Evolutionary conservation across 176 grass and related monocot genomes (phyloP).

Genomic region (Carex kokanica): DNA sequence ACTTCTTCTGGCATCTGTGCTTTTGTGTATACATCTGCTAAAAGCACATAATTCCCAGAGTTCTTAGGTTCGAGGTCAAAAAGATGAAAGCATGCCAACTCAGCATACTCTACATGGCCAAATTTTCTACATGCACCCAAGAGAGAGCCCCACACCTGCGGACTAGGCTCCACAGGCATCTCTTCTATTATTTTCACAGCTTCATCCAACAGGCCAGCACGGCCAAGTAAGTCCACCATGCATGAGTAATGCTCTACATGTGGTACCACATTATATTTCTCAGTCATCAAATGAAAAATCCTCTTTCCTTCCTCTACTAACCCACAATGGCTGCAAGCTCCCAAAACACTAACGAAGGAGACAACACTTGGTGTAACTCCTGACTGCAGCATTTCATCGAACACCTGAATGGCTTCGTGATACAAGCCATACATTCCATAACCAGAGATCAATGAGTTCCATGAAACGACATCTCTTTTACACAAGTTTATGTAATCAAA

Average conservation of each 20-base stretch:
- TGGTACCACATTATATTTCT: slow-evolving; percentile 31
- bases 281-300: slow-evolving; percentile 47
- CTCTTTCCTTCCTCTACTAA: slow-evolving; percentile 73
- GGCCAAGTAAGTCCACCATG: slow-evolving; percentile 49
- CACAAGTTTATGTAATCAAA: slow-evolving; percentile 26
- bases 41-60: slow-evolving; percentile 88
- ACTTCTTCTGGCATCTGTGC: slow-evolving; percentile 61
- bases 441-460: slow-evolving; percentile 47
- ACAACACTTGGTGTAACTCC: slow-evolving; percentile 50
- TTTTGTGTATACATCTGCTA: slow-evolving; percentile 75
- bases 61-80: slow-evolving; percentile 83
- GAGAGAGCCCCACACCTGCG: slow-evolving; percentile 46
- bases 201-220: slow-evolving; percentile 68
- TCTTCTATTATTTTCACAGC: slow-evolving; percentile 31
- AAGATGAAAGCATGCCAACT: slow-evolving; percentile 70
- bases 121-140: slow-evolving; percentile 82
- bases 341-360: slow-evolving; percentile 64
- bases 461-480: slow-evolving; percentile 42
- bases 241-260: slow-evolving; percentile 39
- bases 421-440: slow-evolving; percentile 34
- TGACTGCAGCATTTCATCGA: slow-evolving; percentile 45
- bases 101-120: slow-evolving; percentile 60
- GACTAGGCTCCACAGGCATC: slow-evolving; percentile 34
- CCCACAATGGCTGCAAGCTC: slow-evolving; percentile 76
- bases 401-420: slow-evolving; percentile 31